These are phyloP conservation scores for Fraxinus sp. DNA, from an alignment of 305 asterid species.

Conservation along the genomic window DNA sequence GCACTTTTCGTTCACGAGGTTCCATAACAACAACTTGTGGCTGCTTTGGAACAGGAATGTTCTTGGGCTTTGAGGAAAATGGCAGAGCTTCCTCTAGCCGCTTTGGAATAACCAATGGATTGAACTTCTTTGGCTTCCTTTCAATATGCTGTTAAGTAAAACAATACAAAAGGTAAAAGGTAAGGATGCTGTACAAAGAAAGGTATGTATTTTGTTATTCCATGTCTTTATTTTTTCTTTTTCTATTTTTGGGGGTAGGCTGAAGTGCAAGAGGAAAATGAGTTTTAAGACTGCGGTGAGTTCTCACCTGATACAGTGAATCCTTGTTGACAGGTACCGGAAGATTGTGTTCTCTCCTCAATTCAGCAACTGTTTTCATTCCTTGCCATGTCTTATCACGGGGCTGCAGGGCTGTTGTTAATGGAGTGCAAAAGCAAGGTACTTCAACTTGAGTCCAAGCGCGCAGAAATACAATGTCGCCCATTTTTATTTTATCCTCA, in stretches of 20 bases:
- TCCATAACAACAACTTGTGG: conserved; percentile 84
- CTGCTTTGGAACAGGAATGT: conserved; percentile 45
- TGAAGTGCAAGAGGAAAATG: neutral
- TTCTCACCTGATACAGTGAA: conserved; percentile 73
- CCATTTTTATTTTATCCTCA: conserved; percentile 86
- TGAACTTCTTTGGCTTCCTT: conserved; percentile 81
- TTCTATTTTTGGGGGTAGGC: neutral
- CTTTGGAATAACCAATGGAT: conserved; percentile 80
- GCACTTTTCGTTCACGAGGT: conserved; percentile 67
- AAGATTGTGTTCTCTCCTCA: conserved; percentile 72
- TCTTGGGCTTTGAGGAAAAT: conserved; percentile 76
- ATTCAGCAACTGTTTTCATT: conserved; percentile 87
- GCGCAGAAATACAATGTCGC: conserved; percentile 87
- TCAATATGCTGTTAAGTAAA: conserved; percentile 61
- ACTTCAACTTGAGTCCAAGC: conserved; percentile 98
- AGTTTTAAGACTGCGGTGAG: neutral
- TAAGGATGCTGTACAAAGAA: neutral
- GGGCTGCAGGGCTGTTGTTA: conserved; percentile 93
- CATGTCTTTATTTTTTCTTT: neutral
- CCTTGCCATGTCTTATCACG: conserved; percentile 81
- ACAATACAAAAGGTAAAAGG: conserved; percentile 12
- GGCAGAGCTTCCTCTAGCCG: conserved; percentile 68
- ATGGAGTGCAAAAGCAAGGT: conserved; percentile 80
- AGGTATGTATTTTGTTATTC: conserved; percentile 2
- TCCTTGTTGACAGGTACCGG: conserved; percentile 82